phyloP scores from a whole-genome alignment of 805 yeast genomes.

The Kluyveromyces siamensis region DNA sequence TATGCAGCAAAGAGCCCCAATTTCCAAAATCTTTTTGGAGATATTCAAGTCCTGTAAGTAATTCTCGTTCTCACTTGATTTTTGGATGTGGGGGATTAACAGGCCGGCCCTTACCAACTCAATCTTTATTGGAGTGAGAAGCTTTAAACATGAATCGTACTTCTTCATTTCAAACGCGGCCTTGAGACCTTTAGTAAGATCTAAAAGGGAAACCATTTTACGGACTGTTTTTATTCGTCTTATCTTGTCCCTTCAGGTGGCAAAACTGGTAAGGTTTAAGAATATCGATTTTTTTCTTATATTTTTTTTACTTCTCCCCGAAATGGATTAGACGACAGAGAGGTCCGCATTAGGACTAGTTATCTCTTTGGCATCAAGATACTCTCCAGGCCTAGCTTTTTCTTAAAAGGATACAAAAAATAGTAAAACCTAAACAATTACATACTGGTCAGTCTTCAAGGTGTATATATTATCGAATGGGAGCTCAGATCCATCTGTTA shows the following conservation, averaged over 20 bases:
- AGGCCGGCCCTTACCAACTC: constrained; percentile 71
- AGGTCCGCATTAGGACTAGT: neutral
- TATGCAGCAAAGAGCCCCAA: constrained; percentile 77
- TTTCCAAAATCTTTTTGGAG: constrained; percentile 75
- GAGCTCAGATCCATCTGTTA: constrained; percentile 44
- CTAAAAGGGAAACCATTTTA: constrained; percentile 45
- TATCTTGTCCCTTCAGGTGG: neutral
- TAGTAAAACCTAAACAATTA: constrained; percentile 33
- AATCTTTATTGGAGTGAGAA: constrained; percentile 66
- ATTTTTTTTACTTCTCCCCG: no score
- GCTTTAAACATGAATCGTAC: constrained; percentile 47
- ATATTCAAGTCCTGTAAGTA: constrained; percentile 60
- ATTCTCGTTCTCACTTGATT: constrained; percentile 28
- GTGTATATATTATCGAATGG: constrained; percentile 62
- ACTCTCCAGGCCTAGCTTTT: neutral
- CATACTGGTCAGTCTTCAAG: constrained; percentile 50
- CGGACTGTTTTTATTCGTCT: constrained; percentile 19
- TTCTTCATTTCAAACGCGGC: constrained; percentile 52
- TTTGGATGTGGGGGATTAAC: constrained; percentile 52
- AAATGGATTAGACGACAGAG: no score
- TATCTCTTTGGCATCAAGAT: neutral
- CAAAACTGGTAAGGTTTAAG: neutral
- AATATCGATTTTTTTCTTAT: neutral
- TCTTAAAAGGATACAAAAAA: neutral
- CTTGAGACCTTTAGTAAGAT: constrained; percentile 61